Conservation (phyloP, 208 protist species). For the Balamuthia mandrillaris region DNA sequence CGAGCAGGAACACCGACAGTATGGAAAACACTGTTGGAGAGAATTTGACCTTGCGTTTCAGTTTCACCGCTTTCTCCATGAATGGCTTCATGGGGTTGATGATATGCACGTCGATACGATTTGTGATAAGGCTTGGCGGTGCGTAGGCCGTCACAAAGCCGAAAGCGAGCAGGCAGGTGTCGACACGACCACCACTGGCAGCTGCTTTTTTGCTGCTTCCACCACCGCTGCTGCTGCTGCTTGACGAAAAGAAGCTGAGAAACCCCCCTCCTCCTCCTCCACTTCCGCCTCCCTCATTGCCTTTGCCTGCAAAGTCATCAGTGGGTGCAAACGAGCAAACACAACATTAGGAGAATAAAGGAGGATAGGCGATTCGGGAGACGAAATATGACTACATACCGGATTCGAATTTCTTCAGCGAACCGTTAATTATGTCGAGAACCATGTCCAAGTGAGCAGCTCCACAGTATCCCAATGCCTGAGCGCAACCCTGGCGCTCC, state of each 20-base stretch:
- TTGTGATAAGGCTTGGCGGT: constrained; percentile 32
- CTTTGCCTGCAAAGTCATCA: too few species aligned
- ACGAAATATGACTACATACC: not conserved
- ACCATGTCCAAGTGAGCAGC: constrained; percentile 56
- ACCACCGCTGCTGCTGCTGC: not conserved
- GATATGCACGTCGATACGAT: constrained; percentile 59
- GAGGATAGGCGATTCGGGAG: too few species aligned
- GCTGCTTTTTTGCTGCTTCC: too few species aligned
- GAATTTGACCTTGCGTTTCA: constrained; percentile 32
- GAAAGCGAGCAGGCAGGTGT: constrained; percentile 42
- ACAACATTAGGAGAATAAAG: not conserved
- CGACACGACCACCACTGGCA: not conserved
- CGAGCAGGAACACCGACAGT: not conserved
- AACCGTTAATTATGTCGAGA: constrained; percentile 45
- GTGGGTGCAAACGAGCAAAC: too few species aligned
- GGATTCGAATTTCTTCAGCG: not conserved
- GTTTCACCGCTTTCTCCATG: constrained; percentile 24
- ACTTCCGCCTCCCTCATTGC: too few species aligned
- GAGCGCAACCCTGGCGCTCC: constrained; percentile 53
- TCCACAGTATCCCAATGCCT: constrained; percentile 55
- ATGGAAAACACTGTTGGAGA: not conserved
- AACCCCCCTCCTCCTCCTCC: too few species aligned
- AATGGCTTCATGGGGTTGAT: constrained; percentile 40
- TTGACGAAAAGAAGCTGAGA: not conserved
- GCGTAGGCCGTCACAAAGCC: constrained; percentile 53